Conservation (phyloP, 257 asterid genomes). For the Solanum clarkiae region DNA sequence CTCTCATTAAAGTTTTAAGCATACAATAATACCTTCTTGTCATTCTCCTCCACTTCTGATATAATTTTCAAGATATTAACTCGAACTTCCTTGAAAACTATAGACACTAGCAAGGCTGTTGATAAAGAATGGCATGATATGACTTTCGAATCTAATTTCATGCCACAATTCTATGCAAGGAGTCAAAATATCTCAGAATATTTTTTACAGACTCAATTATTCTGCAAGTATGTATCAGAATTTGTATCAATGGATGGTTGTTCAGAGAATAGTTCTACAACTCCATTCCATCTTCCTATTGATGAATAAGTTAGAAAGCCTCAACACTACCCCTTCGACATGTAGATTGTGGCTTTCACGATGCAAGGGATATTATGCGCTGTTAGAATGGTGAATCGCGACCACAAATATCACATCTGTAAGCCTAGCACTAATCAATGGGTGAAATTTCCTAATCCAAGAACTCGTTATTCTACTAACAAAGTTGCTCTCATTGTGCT, state of each 20-base stretch:
- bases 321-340: fast-evolving
- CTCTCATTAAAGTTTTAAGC: not conserved
- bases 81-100: not conserved
- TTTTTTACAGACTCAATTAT: too few relatives aligned
- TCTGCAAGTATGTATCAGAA: too few relatives aligned
- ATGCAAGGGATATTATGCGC: slow-evolving; percentile 4
- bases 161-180: not conserved
- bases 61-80: not conserved
- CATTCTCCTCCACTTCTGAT: not conserved
- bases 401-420: not conserved
- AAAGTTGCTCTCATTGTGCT: not conserved
- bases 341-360: not conserved
- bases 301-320: too few relatives aligned
- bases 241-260: too few relatives aligned
- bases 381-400: not conserved
- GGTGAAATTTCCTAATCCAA: slow-evolving; percentile 3
- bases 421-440: slow-evolving; percentile 6
- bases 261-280: too few relatives aligned
- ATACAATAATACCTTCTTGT: not conserved
- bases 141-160: not conserved
- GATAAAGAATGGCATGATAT: not conserved
- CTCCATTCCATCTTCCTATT: too few relatives aligned
- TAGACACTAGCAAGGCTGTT: not conserved
- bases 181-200: not conserved
- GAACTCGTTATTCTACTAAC: not conserved